phyloP scores from a whole-genome alignment of 306 rosid species.

The Glycyrrhiza uralensis region DNA sequence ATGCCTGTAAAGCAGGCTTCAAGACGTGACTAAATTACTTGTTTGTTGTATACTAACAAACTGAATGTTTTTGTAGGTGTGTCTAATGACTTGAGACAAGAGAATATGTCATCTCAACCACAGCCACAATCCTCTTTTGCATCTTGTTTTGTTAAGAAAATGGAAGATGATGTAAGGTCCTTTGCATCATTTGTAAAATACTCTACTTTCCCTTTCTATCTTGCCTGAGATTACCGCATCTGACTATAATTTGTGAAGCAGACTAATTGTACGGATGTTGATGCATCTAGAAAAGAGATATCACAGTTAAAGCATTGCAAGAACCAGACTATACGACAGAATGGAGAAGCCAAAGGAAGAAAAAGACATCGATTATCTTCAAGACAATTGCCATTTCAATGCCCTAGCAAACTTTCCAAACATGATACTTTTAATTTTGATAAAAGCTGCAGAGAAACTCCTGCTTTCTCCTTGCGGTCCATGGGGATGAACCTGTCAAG shows the following conservation, averaged over 20 bases:
- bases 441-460: slow-evolving; percentile 33
- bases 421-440: slow-evolving; percentile 27
- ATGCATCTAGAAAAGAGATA: slow-evolving; percentile 45
- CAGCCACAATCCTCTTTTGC: slow-evolving; percentile 40
- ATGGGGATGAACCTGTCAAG: slow-evolving; percentile 28
- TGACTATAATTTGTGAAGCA: slow-evolving; percentile 42
- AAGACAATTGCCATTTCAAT: slow-evolving; percentile 32
- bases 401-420: slow-evolving; percentile 33
- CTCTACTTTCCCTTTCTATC: slow-evolving; percentile 12
- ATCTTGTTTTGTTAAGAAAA: slow-evolving; percentile 41
- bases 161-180: slow-evolving; percentile 58
- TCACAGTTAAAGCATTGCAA: slow-evolving; percentile 44
- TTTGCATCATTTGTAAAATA: slow-evolving; percentile 21
- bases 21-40: not conserved
- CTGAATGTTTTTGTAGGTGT: slow-evolving; percentile 45
- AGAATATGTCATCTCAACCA: slow-evolving; percentile 32
- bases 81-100: slow-evolving; percentile 38
- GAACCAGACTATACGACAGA: slow-evolving; percentile 30
- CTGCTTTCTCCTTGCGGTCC: slow-evolving; percentile 18
- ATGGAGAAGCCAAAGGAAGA: slow-evolving; percentile 34
- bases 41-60: slow-evolving; percentile 5
- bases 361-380: slow-evolving; percentile 41
- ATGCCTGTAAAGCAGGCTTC: not conserved
- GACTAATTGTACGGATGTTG: slow-evolving; percentile 30
- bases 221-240: slow-evolving; percentile 12